Evolutionary conservation across 2,329 filamentous ascomycete species (phyloP), one percentile per base, ranked within the genome.

Genomic region (Cladosporium sp.): DNA sequence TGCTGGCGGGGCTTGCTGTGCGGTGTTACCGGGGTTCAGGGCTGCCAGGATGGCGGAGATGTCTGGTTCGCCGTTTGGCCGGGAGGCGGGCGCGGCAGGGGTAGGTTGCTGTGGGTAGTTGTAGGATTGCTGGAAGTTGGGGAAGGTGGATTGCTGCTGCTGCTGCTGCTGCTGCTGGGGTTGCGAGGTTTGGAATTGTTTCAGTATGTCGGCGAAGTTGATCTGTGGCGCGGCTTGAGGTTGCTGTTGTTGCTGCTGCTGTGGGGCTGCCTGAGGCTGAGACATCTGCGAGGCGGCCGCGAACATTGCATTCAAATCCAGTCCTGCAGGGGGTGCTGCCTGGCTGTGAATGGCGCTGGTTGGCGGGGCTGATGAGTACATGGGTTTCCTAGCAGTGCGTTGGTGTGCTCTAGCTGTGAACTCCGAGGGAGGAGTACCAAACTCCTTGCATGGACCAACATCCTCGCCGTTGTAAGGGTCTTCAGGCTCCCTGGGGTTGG

Each of bases 401-500:
- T 41, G 42, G 6, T 33, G 35, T 13, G 35, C 49, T 25, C 65
- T 59, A 29, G 49, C 51, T 19, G 43, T 42, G 30, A 53, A 62
- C 47, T 59, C 59, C 15, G 61, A 56, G 20, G 62, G 59, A 13
- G 70, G 67, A 11, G 57, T 27, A 3, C 72, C 73, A 52, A 76
- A 74, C 4, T 63, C 54, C 18, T 62, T 66, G 4, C 65, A 56
- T 3, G 50, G 38, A 6, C 49, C 57, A 7, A 51, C 48, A 9
- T 53, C 46, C 27, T 66, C 63, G 36, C 63, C 59, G 40, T 58
- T 61, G 55, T 61, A 60, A 29, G 68, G 62, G 49, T 75, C 67
- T 2, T 62, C 46, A 12, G 72, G 73, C 56, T 76, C 74, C 22
- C 68, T 65, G 1, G 74, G 74, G 49, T 67, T 70, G 0, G 71